These are phyloP conservation scores for Trichoderma semiorbis DNA, from an alignment of 2,329 filamentous ascomycete genomes.

Conservation along the genomic window DNA sequence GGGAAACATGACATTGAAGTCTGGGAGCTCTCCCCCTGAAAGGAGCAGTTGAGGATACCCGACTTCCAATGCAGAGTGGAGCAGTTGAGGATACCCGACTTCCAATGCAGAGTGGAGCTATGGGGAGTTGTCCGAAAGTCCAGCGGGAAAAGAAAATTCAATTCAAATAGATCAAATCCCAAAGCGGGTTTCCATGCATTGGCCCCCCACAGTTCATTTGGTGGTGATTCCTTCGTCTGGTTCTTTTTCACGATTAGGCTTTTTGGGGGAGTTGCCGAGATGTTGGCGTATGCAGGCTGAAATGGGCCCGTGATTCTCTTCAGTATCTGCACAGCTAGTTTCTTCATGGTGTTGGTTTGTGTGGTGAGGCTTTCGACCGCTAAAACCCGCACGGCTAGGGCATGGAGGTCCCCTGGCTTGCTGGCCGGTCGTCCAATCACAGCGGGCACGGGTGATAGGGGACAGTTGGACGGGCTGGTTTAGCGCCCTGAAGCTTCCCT, in stretches of 20 bases:
- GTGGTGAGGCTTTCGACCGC: neutral
- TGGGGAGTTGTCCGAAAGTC: neutral
- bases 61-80: neutral
- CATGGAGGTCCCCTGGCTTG: neutral
- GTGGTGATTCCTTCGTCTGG: neutral
- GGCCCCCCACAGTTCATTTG: neutral
- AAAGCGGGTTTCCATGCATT: neutral
- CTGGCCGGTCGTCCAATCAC: neutral
- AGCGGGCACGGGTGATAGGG: neutral
- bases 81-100: neutral
- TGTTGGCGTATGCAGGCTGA: neutral
- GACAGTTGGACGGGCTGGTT: neutral
- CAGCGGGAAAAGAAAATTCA: neutral
- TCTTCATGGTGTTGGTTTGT: neutral
- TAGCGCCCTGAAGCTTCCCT: constrained; percentile 6
- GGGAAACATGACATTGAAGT: neutral
- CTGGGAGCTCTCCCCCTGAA: neutral
- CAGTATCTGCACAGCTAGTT: neutral
- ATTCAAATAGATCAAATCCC: neutral
- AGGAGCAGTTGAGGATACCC: neutral
- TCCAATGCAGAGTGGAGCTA: neutral
- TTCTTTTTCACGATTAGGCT: neutral
- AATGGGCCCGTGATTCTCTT: neutral
- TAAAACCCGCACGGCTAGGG: neutral
- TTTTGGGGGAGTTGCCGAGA: neutral